Percentiles rank a stretch among this genome's conserved stretches.
Evolutionary conservation across 2,329 filamentous ascomycete genomes (phyloP).

Genomic region (Xylariaceae sp.): DNA sequence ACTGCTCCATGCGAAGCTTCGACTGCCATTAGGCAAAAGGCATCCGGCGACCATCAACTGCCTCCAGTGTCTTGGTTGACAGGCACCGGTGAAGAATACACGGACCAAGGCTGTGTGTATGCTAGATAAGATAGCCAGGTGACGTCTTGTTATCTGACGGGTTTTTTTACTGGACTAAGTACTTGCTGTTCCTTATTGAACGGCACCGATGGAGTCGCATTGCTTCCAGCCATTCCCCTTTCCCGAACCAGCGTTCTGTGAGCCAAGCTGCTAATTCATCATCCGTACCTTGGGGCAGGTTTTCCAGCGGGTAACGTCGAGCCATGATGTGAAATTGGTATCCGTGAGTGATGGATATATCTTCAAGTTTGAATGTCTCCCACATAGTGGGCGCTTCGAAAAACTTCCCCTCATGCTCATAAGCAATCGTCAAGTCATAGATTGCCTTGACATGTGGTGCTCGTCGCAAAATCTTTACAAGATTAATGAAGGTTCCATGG

Average conservation of each 20-base stretch:
- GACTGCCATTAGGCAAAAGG: conserved; percentile 9
- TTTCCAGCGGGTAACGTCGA: conserved; percentile 44
- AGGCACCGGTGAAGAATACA: neutral
- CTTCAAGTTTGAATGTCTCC: conserved; percentile 44
- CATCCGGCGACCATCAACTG: conserved; percentile 1
- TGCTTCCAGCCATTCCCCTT: conserved; percentile 47
- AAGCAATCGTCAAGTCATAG: conserved; percentile 54
- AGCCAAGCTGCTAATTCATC: conserved; percentile 49
- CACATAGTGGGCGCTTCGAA: conserved; percentile 48
- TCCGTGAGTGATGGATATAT: conserved; percentile 36
- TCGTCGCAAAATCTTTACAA: conserved; percentile 51
- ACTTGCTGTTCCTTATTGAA: neutral
- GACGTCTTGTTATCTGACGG: no score
- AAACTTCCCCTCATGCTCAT: conserved; percentile 42
- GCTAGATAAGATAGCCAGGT: no score
- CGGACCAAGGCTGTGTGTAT: neutral
- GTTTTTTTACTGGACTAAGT: neutral
- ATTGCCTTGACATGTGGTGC: conserved; percentile 50
- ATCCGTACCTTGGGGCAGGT: conserved; percentile 42
- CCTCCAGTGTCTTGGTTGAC: neutral
- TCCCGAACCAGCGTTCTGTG: conserved; percentile 50
- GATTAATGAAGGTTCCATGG: conserved; percentile 58
- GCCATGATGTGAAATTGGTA: conserved; percentile 50
- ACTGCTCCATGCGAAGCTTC: conserved; percentile 2
- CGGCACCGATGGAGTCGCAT: conserved; percentile 39